Conservation (phyloP, 257 asterid genomes). For the Solanum etuberosum region DNA sequence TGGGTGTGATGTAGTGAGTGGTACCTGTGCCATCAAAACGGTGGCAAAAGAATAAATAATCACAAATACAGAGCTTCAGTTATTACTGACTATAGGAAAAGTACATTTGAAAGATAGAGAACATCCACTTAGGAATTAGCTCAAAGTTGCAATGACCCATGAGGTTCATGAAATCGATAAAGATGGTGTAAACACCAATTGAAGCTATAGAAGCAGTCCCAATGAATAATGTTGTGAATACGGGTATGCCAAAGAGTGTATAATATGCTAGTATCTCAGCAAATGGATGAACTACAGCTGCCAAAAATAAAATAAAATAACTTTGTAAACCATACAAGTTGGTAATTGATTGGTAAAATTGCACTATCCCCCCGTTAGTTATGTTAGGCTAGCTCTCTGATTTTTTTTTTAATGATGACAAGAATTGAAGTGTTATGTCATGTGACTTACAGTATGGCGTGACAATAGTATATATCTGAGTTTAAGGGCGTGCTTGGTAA, state of each 20-base stretch:
- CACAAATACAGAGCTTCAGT: not conserved
- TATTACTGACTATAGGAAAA: not conserved
- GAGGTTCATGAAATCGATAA: slow-evolving; percentile 44
- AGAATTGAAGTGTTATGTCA: not conserved
- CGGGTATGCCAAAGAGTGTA: slow-evolving; percentile 46
- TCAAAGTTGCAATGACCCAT: slow-evolving; percentile 71
- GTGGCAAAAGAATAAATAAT: not conserved
- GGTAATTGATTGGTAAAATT: not conserved
- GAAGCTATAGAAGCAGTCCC: slow-evolving; percentile 37
- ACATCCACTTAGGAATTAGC: slow-evolving; percentile 38
- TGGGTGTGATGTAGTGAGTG: slow-evolving; percentile 35
- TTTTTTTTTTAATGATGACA: not conserved
- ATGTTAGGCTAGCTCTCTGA: not conserved
- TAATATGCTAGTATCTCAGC: slow-evolving; percentile 72
- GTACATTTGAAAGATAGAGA: slow-evolving; percentile 21
- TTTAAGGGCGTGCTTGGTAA: not conserved
- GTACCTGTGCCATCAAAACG: slow-evolving; percentile 1
- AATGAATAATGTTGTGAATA: slow-evolving; percentile 21
- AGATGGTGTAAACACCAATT: slow-evolving; percentile 25
- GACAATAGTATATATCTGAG: not conserved
- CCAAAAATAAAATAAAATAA: not conserved
- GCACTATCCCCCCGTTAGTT: not conserved
- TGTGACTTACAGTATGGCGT: not conserved
- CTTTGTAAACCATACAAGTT: not conserved
- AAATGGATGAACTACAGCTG: slow-evolving; percentile 93